Evolutionary conservation across 108 stramenopile species (phyloP).

Genomic region (Epipyxis sp.): DNA sequence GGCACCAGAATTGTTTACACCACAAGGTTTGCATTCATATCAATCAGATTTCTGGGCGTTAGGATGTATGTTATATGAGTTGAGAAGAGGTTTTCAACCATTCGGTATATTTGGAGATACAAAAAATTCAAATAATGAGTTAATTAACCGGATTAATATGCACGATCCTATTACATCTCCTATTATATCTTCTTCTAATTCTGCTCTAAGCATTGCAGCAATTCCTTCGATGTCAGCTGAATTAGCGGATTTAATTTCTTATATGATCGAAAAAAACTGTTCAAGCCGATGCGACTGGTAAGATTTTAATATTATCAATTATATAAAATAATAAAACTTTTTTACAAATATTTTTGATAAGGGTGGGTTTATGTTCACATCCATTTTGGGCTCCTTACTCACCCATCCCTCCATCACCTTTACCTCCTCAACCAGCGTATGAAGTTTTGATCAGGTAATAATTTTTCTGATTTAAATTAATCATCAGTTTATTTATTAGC

Average conservation of each 20-base stretch:
- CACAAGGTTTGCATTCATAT: slow-evolving; percentile 47
- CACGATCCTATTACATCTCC: slow-evolving; percentile 37
- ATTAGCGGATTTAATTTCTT: slow-evolving; percentile 41
- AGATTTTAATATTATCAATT: too few species aligned
- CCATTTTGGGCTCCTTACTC: slow-evolving; percentile 8
- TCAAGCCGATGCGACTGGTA: slow-evolving; percentile 45
- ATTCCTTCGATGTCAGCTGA: slow-evolving; percentile 33
- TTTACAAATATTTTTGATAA: slow-evolving; percentile 42
- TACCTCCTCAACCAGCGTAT: slow-evolving; percentile 21
- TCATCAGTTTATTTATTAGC: too few species aligned
- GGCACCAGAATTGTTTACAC: slow-evolving; percentile 57
- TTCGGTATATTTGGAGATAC: slow-evolving; percentile 37
- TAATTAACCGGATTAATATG: slow-evolving; percentile 13
- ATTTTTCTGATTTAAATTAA: background rate
- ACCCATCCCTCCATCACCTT: background rate
- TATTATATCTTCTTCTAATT: background rate
- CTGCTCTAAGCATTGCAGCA: background rate
- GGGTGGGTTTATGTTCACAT: background rate
- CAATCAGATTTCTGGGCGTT: slow-evolving; percentile 56
- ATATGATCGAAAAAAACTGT: slow-evolving; percentile 45
- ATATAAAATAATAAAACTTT: too few species aligned
- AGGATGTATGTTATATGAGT: slow-evolving; percentile 56
- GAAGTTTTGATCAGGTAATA: slow-evolving; percentile 21
- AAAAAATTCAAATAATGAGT: background rate
- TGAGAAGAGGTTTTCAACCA: slow-evolving; percentile 41